Percentiles rank a stretch among this genome's conserved stretches.
Evolutionary conservation across 169 alveolate species (phyloP).

Genomic region (Plasmodium relictum): DNA sequence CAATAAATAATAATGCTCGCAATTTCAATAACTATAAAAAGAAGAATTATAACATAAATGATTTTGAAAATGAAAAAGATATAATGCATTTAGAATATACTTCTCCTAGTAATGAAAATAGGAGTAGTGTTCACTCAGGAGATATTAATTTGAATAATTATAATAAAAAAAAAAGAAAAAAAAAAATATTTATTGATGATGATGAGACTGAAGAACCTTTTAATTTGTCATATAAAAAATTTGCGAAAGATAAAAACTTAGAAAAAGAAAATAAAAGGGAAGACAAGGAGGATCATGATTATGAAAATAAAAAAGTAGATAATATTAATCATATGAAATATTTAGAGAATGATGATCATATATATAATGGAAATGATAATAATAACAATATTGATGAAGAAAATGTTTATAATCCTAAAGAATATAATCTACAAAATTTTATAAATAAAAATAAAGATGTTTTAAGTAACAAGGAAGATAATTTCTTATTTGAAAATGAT

Average conservation of each 20-base stretch:
- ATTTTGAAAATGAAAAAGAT: background rate
- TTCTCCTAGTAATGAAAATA: background rate
- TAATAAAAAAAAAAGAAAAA: conserved; percentile 61
- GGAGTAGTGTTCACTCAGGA: conserved; percentile 10
- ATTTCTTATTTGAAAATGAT: conserved; percentile 55
- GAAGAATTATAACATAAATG: background rate
- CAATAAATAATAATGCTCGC: background rate
- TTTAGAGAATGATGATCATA: conserved; percentile 4
- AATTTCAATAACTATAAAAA: background rate
- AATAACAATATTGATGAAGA: conserved; percentile 25
- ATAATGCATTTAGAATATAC: conserved; percentile 1
- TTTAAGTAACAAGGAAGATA: conserved; percentile 29
- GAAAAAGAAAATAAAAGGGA: conserved; percentile 25
- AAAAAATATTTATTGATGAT: conserved; percentile 64
- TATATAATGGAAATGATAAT: background rate
- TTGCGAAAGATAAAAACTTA: conserved; percentile 26
- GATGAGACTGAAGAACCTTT: conserved; percentile 20
- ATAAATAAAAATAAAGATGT: conserved; percentile 74
- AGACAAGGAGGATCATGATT: background rate
- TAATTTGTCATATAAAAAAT: conserved; percentile 16
- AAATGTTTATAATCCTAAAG: conserved; percentile 43
- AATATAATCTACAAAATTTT: conserved; percentile 59
- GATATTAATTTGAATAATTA: background rate
- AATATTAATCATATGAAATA: background rate
- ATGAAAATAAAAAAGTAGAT: conserved; percentile 6